Percentiles rank a stretch among this genome's conserved stretches.
These are phyloP conservation scores for Lathyrus tuberosus DNA, from an alignment of 306 rosid species.

Conservation along the genomic window DNA sequence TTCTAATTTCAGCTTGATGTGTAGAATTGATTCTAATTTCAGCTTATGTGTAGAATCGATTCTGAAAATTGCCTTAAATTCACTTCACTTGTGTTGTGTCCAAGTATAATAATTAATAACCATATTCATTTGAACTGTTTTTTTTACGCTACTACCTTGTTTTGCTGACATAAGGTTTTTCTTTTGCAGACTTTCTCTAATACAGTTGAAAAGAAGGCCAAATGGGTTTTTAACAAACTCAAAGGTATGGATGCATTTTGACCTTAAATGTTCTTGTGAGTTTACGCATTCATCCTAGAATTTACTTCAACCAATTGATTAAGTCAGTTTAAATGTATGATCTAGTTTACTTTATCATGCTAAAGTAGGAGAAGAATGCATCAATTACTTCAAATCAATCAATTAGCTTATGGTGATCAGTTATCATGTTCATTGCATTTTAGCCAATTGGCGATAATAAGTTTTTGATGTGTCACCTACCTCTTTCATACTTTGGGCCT, in stretches of 20 bases:
- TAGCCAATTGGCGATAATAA: background rate
- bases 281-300: background rate
- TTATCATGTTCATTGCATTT: slow-evolving; percentile 1
- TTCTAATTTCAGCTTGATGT: background rate
- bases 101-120: background rate
- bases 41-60: background rate
- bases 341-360: too few species aligned
- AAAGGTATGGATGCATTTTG: slow-evolving; percentile 60
- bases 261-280: background rate
- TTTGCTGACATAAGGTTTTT: slow-evolving; percentile 20
- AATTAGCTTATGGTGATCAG: background rate
- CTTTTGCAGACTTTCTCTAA: slow-evolving; percentile 77
- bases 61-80: background rate
- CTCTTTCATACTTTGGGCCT: background rate
- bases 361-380: too few species aligned
- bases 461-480: background rate
- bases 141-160: slow-evolving; percentile 29
- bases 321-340: background rate
- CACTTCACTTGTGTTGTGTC: background rate
- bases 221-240: slow-evolving; percentile 94
- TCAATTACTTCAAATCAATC: slow-evolving; percentile 7
- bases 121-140: background rate
- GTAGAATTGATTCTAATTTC: background rate
- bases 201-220: slow-evolving; percentile 95
- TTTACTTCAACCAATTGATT: slow-evolving; percentile 9